Percentiles rank a stretch among this genome's conserved stretches.
phyloP scores from a whole-genome alignment of 345 rosid genomes.

The Linum trigynum region DNA sequence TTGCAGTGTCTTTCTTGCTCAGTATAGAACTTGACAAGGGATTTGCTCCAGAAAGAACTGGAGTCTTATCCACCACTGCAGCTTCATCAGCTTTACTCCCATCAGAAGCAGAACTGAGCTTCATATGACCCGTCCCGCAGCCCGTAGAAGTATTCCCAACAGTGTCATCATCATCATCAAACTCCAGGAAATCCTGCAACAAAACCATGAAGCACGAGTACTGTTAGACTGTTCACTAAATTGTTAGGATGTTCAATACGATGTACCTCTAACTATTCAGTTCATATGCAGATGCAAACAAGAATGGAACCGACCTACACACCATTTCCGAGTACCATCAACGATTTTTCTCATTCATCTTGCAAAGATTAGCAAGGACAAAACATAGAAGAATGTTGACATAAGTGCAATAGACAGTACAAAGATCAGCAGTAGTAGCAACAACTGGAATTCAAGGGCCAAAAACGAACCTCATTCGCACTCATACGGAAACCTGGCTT shows the following conservation, averaged over 20 bases:
- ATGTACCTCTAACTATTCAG: not conserved
- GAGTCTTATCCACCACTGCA: slow-evolving; percentile 20
- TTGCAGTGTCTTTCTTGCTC: slow-evolving; percentile 28
- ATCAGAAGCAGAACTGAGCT: slow-evolving; percentile 20
- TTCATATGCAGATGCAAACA: too few relatives aligned
- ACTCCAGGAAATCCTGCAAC: slow-evolving; percentile 58
- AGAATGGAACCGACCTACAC: too few relatives aligned
- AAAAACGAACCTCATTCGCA: slow-evolving; percentile 63
- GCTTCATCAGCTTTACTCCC: slow-evolving; percentile 29
- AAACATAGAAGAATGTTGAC: not conserved
- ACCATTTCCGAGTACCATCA: too few relatives aligned
- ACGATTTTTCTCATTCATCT: not conserved
- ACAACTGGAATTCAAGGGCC: not conserved
- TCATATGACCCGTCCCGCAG: slow-evolving; percentile 25
- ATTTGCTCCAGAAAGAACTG: slow-evolving; percentile 27
- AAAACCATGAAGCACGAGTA: not conserved
- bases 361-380: not conserved
- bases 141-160: slow-evolving; percentile 22
- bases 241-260: not conserved
- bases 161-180: slow-evolving; percentile 59
- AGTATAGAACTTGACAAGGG: slow-evolving; percentile 16
- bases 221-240: not conserved
- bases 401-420: not conserved
- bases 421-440: not conserved
- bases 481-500: slow-evolving; percentile 62